phyloP scores from a whole-genome alignment of 495 filamentous ascomycete species.

The Podospora tetraspora region DNA sequence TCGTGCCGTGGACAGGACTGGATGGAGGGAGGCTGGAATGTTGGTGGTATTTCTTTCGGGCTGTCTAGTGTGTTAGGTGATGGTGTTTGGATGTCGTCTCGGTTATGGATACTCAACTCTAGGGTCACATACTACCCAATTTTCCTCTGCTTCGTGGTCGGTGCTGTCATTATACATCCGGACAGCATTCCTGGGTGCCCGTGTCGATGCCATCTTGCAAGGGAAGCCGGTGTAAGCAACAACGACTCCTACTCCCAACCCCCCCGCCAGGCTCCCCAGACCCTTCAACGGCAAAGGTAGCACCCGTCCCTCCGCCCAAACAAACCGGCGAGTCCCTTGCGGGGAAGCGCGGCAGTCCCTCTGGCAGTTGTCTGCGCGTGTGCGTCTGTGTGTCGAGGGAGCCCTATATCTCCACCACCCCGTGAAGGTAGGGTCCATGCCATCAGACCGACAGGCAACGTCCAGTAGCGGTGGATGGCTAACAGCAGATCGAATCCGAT shows the following conservation, averaged over 20 bases:
- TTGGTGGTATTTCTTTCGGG: neutral
- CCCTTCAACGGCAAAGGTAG: neutral
- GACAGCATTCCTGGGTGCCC: too few species aligned
- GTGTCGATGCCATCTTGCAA: neutral
- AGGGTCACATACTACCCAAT: too few species aligned
- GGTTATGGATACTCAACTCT: neutral
- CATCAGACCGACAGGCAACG: neutral
- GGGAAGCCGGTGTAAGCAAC: neutral
- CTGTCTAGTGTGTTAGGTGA: neutral
- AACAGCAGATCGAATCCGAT: neutral
- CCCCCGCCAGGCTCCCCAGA: neutral
- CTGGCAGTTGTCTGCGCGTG: neutral
- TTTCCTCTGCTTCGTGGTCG: neutral
- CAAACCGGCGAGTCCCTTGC: neutral
- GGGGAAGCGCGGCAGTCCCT: neutral
- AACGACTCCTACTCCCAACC: neutral
- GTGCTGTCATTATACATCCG: neutral
- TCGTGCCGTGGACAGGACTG: neutral
- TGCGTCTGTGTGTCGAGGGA: neutral
- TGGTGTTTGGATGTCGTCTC: neutral
- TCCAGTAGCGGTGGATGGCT: neutral
- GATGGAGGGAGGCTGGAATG: neutral
- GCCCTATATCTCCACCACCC: neutral
- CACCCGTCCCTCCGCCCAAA: neutral
- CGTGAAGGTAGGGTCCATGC: neutral